phyloP scores from a whole-genome alignment of 1,139 yeast species.

The Magnusiomyces suaveolens region DNA sequence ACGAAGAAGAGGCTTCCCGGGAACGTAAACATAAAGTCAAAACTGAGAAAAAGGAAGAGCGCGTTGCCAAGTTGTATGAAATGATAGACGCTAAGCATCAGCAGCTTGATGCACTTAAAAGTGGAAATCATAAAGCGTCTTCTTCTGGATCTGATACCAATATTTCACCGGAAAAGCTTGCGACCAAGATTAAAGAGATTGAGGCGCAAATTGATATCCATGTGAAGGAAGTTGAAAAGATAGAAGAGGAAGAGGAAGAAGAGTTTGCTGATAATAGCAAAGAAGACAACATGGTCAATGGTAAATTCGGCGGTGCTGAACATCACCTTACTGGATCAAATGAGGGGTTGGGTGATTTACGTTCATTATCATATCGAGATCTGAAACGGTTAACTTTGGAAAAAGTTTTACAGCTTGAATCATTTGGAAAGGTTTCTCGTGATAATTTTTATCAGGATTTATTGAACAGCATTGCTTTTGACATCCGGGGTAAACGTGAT shows the following conservation, averaged over 20 bases:
- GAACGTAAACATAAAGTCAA: constrained; percentile 9
- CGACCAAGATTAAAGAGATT: not conserved
- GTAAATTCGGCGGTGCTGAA: not conserved
- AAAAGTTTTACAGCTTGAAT: constrained; percentile 65
- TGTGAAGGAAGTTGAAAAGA: not conserved
- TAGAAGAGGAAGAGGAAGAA: not conserved
- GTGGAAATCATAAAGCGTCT: constrained; percentile 5
- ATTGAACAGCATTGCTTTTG: constrained; percentile 73
- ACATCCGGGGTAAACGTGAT: constrained; percentile 68
- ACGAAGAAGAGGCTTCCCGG: constrained; percentile 34
- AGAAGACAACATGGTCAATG: not conserved
- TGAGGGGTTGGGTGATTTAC: constrained; percentile 42
- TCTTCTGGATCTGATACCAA: not conserved
- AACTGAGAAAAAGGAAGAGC: not conserved
- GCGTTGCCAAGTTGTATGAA: not conserved
- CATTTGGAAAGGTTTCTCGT: constrained; percentile 55
- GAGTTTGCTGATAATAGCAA: not conserved
- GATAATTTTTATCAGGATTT: constrained; percentile 67
- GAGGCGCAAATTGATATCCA: not conserved
- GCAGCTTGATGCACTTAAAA: not conserved
- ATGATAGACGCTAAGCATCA: not conserved
- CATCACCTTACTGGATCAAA: constrained; percentile 18
- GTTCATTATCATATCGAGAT: constrained; percentile 55
- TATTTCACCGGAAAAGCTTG: not conserved
- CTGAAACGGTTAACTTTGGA: constrained; percentile 71